A percentile compares a stretch with the other conserved stretches of the same genome.
Conservation (phyloP, 768 basidiomycete species). For the Termitomyces eurrhizus region DNA sequence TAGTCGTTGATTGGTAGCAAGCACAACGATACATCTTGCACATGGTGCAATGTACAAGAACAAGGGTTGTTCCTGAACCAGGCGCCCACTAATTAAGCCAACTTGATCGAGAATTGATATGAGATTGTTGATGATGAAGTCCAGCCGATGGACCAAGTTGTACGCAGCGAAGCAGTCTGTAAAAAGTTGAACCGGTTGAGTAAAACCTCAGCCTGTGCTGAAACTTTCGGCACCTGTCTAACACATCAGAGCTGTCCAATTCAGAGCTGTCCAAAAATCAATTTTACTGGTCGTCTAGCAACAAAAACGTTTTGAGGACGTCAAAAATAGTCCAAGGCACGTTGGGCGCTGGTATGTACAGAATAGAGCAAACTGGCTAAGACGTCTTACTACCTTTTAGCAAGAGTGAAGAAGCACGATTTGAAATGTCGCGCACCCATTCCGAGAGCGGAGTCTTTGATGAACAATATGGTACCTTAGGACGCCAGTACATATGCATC, state of each 20-base stretch:
- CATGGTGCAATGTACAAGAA: not conserved
- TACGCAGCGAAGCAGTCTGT: not conserved
- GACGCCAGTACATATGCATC: not conserved
- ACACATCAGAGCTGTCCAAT: not conserved
- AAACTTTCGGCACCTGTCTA: not conserved
- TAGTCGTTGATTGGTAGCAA: slow-evolving; percentile 1
- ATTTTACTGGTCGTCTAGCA: not conserved
- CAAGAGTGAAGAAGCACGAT: too few species aligned
- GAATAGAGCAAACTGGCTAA: not conserved
- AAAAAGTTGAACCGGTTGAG: not conserved
- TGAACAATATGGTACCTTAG: too few species aligned
- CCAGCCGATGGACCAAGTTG: not conserved
- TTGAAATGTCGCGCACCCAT: too few species aligned
- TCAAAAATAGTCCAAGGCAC: not conserved
- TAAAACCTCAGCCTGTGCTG: not conserved
- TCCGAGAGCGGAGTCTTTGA: too few species aligned
- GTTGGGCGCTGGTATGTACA: not conserved
- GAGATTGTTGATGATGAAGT: not conserved
- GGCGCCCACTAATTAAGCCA: not conserved
- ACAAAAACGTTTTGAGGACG: not conserved
- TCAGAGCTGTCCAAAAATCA: not conserved
- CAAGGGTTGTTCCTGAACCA: not conserved
- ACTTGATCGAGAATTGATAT: not conserved
- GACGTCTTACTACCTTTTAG: too few species aligned
- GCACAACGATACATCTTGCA: not conserved